Evolutionary conservation across 2,329 filamentous ascomycete species (phyloP).

Genomic region (Bipolaris sorokiniana): DNA sequence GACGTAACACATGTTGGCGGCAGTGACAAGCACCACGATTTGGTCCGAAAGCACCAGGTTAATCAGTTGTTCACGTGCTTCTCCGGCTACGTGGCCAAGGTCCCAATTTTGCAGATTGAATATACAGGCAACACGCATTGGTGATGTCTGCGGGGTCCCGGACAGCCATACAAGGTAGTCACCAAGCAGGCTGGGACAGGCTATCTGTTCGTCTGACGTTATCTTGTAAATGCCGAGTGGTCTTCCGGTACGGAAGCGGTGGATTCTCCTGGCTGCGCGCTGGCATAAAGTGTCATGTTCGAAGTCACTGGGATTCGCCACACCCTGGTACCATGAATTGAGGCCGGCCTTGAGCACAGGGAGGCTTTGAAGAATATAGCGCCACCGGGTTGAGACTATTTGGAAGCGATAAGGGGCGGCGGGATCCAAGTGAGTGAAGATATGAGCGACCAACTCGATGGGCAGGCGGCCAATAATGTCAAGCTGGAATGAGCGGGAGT

Average conservation of each 20-base stretch:
- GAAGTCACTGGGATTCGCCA: slow-evolving; percentile 16
- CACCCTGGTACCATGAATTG: slow-evolving; percentile 31
- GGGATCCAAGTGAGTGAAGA: slow-evolving; percentile 46
- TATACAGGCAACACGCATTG: slow-evolving; percentile 19
- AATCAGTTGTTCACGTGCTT: slow-evolving; percentile 32
- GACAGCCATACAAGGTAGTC: slow-evolving; percentile 12
- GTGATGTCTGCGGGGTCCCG: too few relatives aligned
- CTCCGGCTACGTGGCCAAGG: slow-evolving; percentile 14
- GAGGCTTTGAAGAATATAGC: slow-evolving; percentile 31
- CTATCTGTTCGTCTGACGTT: background rate
- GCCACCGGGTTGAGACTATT: slow-evolving; percentile 45
- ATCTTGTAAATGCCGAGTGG: slow-evolving; percentile 11
- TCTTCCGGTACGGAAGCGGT: slow-evolving; percentile 34
- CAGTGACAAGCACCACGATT: slow-evolving; percentile 32
- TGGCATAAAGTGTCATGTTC: slow-evolving; percentile 21
- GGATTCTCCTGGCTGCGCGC: slow-evolving; percentile 30
- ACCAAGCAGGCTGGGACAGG: background rate
- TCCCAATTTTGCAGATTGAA: slow-evolving; percentile 34
- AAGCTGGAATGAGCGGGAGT: slow-evolving; percentile 31
- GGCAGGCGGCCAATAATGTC: slow-evolving; percentile 49
- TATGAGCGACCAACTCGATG: slow-evolving; percentile 45
- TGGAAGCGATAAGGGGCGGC: slow-evolving; percentile 38
- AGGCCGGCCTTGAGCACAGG: slow-evolving; percentile 30
- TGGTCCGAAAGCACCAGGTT: slow-evolving; percentile 28
- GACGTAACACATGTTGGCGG: slow-evolving; percentile 27